Evolutionary conservation across 805 yeast genomes (phyloP).

Genomic region (Jamesozyma spencerorum): DNA sequence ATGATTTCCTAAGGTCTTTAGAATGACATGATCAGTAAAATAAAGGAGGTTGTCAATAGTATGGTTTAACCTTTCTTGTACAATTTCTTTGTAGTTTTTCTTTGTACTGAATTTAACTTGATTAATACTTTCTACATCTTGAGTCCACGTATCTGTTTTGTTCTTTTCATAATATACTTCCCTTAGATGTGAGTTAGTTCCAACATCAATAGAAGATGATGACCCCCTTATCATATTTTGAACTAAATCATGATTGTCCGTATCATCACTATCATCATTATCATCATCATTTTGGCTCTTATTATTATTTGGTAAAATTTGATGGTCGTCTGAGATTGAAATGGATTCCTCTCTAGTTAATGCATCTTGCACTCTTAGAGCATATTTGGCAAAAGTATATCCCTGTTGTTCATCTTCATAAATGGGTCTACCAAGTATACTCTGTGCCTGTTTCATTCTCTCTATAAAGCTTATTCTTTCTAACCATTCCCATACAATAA

Average conservation of each 20-base stretch:
- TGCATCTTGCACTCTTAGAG: conserved; percentile 22
- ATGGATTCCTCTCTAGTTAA: conserved; percentile 10
- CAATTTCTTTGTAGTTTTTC: conserved; percentile 15
- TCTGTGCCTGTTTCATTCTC: conserved; percentile 53
- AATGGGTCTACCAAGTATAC: conserved; percentile 65
- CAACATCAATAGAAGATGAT: too few relatives aligned
- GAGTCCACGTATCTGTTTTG: not conserved
- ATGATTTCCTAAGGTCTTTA: conserved; percentile 50
- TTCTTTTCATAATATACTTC: not conserved
- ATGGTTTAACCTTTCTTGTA: conserved; percentile 16
- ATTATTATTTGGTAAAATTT: not conserved
- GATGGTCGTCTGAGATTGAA: not conserved
- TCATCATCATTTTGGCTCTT: not conserved
- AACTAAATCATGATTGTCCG: too few relatives aligned
- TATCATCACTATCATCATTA: not conserved
- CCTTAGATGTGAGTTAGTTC: not conserved
- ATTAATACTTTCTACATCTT: conserved; percentile 15
- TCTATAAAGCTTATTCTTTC: conserved; percentile 52
- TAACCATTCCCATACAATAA: conserved; percentile 81
- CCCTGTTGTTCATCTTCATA: conserved; percentile 52
- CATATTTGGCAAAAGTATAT: conserved; percentile 25
- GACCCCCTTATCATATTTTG: too few relatives aligned
- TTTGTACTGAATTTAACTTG: conserved; percentile 13
- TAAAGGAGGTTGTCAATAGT: conserved; percentile 35
- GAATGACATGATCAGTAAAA: conserved; percentile 45